Percentiles rank a stretch among this genome's conserved stretches.
Evolutionary conservation across 202 grass and related monocot species (phyloP).

Genomic region (Panicum hallii): DNA sequence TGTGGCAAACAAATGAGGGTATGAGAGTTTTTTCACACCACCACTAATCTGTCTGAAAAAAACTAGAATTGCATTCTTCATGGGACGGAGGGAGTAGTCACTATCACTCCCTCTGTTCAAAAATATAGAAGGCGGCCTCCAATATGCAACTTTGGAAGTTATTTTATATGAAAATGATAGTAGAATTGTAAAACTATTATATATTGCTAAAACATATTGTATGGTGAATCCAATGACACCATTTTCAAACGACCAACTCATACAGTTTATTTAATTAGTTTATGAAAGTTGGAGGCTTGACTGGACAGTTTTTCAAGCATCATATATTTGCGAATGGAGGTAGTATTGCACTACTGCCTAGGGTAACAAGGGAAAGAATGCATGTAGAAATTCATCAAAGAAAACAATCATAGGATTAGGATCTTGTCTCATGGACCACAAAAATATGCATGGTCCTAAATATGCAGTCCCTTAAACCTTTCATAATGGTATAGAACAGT

Average conservation of each 20-base stretch:
- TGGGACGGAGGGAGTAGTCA: not conserved
- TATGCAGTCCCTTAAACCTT: not conserved
- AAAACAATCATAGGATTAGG: not conserved
- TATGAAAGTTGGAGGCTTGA: not conserved
- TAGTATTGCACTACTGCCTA: not conserved
- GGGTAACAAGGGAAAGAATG: not conserved
- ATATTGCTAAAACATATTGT: not conserved
- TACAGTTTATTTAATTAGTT: constrained; percentile 3
- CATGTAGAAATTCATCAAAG: not conserved
- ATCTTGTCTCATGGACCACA: not conserved
- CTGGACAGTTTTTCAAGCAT: not conserved
- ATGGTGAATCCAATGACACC: not conserved
- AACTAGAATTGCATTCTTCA: no score
- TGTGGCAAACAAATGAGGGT: no score
- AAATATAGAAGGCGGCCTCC: not conserved
- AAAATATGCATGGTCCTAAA: not conserved
- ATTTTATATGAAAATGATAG: not conserved
- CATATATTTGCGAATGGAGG: not conserved
- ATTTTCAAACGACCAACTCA: not conserved
- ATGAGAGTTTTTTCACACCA: no score
- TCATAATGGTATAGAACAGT: not conserved
- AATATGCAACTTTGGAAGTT: no score
- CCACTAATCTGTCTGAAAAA: no score
- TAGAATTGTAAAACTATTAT: not conserved
- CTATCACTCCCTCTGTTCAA: not conserved